Evolutionary conservation across 495 filamentous ascomycete species (phyloP).

Genomic region (Astrothelium subdiscretum): DNA sequence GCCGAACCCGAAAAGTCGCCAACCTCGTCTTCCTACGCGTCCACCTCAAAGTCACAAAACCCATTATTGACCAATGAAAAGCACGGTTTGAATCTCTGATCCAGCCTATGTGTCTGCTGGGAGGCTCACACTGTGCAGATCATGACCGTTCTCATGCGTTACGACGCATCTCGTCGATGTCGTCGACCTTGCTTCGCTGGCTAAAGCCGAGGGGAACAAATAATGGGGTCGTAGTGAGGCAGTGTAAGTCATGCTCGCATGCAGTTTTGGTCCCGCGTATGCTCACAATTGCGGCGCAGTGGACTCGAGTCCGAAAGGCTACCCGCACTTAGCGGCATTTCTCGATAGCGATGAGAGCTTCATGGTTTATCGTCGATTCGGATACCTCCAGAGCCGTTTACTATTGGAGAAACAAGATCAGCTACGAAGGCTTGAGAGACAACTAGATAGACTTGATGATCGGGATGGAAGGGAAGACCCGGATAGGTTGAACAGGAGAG

Average conservation of each 20-base stretch:
- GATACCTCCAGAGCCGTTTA: conserved; percentile 22
- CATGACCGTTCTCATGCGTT: not conserved
- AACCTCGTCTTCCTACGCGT: not conserved
- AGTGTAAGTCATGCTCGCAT: not conserved
- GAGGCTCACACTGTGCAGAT: not conserved
- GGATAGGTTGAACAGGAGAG: conserved; percentile 5
- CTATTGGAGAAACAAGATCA: conserved; percentile 24
- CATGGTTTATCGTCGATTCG: conserved; percentile 24
- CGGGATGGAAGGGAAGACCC: conserved; percentile 3
- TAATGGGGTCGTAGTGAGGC: not conserved
- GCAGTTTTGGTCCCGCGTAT: not conserved
- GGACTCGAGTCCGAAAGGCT: conserved; percentile 6
- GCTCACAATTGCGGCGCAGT: not conserved
- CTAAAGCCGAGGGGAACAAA: not conserved
- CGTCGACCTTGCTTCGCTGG: not conserved
- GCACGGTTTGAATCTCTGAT: not conserved
- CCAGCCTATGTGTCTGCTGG: not conserved
- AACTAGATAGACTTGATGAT: conserved; percentile 15
- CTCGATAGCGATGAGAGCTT: conserved; percentile 26
- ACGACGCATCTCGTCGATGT: not conserved
- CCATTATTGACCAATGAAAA: not conserved
- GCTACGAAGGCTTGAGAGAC: conserved; percentile 16
- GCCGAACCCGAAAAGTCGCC: not conserved
- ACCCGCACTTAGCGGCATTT: conserved; percentile 22
- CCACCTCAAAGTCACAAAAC: not conserved